A percentile compares a stretch with the other conserved stretches of the same genome.
Evolutionary conservation across 441 rosid species (phyloP).

Genomic region (Erysimum cheiri): DNA sequence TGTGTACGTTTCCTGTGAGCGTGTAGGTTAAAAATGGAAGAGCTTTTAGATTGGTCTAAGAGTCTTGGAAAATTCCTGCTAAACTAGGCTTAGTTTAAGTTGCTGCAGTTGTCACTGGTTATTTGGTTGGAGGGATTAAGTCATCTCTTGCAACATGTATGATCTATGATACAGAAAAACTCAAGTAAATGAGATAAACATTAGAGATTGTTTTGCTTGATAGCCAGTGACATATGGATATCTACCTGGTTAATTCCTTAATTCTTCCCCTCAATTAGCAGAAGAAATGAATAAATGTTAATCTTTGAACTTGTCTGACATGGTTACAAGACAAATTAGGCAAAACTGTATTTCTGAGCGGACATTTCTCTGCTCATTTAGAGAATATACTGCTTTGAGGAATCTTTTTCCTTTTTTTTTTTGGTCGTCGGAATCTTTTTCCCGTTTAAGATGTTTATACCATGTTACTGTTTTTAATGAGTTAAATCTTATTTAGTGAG

Average conservation of each 20-base stretch:
- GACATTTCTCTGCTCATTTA: slow-evolving; percentile 13
- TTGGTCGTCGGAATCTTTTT: neutral
- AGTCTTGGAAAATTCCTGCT: slow-evolving; percentile 1
- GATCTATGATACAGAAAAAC: neutral
- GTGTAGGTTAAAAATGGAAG: neutral
- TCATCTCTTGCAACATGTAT: slow-evolving; percentile 16
- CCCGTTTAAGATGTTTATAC: slow-evolving; percentile 1
- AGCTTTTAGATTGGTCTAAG: slow-evolving; percentile 16
- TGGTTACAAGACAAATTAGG: slow-evolving; percentile 10
- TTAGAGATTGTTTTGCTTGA: neutral
- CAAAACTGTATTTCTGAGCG: neutral
- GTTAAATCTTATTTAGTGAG: neutral
- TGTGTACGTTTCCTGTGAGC: neutral
- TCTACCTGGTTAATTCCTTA: neutral
- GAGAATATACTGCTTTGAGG: neutral
- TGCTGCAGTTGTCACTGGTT: neutral
- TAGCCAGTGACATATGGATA: neutral
- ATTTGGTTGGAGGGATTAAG: neutral
- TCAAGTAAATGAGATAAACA: slow-evolving; percentile 9
- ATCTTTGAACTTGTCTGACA: slow-evolving; percentile 1
- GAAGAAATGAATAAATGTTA: neutral
- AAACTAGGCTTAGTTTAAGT: neutral
- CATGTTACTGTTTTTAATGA: slow-evolving; percentile 1
- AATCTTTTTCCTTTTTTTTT: neutral
- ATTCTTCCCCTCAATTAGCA: neutral